phyloP scores from a whole-genome alignment of 2,329 filamentous ascomycete genomes.

The Juglanconis sp. region DNA sequence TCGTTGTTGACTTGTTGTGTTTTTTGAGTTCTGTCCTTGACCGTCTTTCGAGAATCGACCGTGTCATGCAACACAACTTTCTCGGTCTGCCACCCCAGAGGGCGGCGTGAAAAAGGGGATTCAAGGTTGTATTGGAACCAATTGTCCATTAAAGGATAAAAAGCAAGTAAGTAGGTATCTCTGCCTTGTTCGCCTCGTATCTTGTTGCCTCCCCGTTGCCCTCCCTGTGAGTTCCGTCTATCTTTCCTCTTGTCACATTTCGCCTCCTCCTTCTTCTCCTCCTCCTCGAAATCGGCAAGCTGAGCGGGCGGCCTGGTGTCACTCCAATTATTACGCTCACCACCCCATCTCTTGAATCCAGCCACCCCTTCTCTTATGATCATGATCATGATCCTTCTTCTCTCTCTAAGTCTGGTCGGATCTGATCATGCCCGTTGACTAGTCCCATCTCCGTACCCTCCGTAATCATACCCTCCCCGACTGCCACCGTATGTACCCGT shows the following conservation, averaged over 20 bases:
- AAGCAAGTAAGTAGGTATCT: slow-evolving; percentile 9
- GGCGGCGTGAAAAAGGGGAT: not conserved
- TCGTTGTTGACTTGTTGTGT: not conserved
- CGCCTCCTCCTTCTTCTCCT: not conserved
- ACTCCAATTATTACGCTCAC: slow-evolving; percentile 9
- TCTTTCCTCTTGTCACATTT: not conserved
- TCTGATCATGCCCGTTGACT: slow-evolving; percentile 19
- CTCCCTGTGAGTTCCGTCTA: not conserved
- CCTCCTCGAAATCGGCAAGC: not conserved
- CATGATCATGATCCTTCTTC: not conserved
- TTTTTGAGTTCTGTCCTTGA: not conserved
- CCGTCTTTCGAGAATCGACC: too few relatives aligned
- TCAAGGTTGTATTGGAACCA: not conserved
- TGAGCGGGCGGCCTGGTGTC: not conserved
- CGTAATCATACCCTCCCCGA: slow-evolving; percentile 16
- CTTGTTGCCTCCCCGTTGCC: slow-evolving; percentile 8
- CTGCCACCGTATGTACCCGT: slow-evolving; percentile 12
- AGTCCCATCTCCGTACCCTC: slow-evolving; percentile 18
- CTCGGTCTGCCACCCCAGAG: not conserved
- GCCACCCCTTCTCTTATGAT: not conserved
- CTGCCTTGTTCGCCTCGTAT: slow-evolving; percentile 1
- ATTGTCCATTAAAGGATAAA: not conserved
- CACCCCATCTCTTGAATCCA: not conserved
- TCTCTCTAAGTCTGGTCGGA: not conserved
- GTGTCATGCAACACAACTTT: too few relatives aligned